These are phyloP conservation scores for Fusarium sp. DNA, from an alignment of 2,329 filamentous ascomycete species.

Conservation along the genomic window DNA sequence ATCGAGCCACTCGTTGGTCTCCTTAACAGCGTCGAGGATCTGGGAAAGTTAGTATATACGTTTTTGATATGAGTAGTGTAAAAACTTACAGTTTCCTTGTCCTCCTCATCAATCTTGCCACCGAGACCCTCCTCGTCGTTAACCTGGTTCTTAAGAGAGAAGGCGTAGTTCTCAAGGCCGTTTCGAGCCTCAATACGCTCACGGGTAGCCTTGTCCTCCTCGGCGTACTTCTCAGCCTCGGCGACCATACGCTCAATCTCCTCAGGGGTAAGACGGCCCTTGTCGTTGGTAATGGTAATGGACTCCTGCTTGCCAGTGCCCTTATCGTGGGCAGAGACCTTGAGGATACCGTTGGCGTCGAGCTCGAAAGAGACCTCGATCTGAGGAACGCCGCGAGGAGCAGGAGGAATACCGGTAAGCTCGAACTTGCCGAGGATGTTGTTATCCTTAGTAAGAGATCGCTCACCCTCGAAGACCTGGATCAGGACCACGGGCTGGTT, in stretches of 20 bases:
- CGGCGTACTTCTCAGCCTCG: conserved; percentile 98
- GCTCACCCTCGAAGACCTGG: conserved; percentile 95
- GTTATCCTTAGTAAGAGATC: conserved; percentile 95
- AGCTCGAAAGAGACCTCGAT: conserved; percentile 99
- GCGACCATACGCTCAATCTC: conserved; percentile 99
- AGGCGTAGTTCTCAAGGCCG: conserved; percentile 98
- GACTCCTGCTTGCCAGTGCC: conserved; percentile 97
- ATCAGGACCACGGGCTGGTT: conserved; percentile 97
- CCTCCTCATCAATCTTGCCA: conserved; percentile 97
- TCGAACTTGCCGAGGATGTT: conserved; percentile 99
- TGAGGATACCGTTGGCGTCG: conserved; percentile 97
- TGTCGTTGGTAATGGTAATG: conserved; percentile 99
- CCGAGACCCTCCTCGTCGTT: conserved; percentile 96
- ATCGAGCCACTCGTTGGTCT: conserved; percentile 95
- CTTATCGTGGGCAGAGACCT: conserved; percentile 97
- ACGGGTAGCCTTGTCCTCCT: conserved; percentile 98
- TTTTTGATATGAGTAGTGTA: not conserved
- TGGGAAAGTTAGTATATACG: conserved; percentile 57
- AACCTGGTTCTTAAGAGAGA: conserved; percentile 99
- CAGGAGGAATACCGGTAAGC: conserved; percentile 93
- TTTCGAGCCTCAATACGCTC: conserved; percentile 98
- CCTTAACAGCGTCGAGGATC: conserved; percentile 96
- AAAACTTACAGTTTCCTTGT: conserved; percentile 90
- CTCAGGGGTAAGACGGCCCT: conserved; percentile 94
- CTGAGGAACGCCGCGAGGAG: conserved; percentile 95